Percentiles rank a stretch among this genome's conserved stretches.
Evolutionary conservation across 345 rosid genomes (phyloP).

Genomic region (Viola odorata): DNA sequence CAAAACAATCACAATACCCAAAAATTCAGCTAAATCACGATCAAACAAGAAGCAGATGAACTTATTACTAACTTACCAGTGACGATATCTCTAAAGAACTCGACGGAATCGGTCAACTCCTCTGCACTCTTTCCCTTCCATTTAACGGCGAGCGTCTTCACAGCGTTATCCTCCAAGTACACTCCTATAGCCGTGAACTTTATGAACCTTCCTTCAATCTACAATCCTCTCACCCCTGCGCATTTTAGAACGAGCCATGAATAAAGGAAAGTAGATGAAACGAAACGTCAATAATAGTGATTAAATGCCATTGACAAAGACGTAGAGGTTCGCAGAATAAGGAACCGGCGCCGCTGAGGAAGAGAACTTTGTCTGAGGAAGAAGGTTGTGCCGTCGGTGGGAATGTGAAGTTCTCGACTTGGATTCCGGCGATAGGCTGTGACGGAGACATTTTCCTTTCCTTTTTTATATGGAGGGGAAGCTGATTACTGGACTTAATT

Average conservation of each 20-base stretch:
- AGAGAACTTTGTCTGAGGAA: conserved; percentile 42
- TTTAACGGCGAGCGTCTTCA: conserved; percentile 46
- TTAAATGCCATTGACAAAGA: not conserved
- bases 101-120: conserved; percentile 56
- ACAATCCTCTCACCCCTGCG: conserved; percentile 73
- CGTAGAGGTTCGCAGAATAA: not conserved
- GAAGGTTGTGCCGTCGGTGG: conserved; percentile 61
- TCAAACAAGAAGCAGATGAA: no score
- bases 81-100: conserved; percentile 71
- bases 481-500: no score
- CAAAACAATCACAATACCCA: no score
- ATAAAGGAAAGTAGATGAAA: not conserved
- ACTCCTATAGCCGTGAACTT: conserved; percentile 81
- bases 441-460: not conserved
- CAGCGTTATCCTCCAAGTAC: conserved; percentile 55
- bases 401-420: conserved; percentile 48
- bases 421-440: conserved; percentile 25
- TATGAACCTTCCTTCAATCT: conserved; percentile 64
- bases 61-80: conserved; percentile 42
- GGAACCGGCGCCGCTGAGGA: conserved; percentile 89
- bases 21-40: no score
- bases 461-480: not conserved
- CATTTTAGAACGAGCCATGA: conserved; percentile 7
- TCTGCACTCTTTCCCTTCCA: conserved; percentile 60
- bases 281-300: not conserved